A percentile compares a stretch with the other conserved stretches of the same genome.
Evolutionary conservation across 352 stramenopile species (phyloP).

Genomic region (Pythium aquatile): DNA sequence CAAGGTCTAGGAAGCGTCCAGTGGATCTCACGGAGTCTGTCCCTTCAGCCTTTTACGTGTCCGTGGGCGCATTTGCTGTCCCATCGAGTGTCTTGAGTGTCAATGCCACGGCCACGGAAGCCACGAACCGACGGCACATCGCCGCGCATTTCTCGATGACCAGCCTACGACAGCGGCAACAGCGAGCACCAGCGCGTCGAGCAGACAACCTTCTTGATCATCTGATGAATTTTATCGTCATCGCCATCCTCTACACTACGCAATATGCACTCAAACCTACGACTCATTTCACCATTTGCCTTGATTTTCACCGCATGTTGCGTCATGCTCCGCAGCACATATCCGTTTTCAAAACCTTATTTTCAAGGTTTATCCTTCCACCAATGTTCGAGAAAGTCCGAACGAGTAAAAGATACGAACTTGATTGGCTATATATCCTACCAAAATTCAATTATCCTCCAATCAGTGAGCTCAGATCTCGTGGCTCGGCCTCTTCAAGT

Average conservation of each 20-base stretch:
- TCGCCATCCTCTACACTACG: constrained; percentile 11
- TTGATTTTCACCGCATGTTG: neutral
- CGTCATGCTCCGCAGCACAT: neutral
- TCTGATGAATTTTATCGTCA: constrained; percentile 12
- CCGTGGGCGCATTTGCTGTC: constrained; percentile 10
- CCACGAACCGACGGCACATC: constrained; percentile 7
- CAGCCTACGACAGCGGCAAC: neutral
- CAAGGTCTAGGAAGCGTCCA: constrained; percentile 18
- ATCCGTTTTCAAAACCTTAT: constrained; percentile 7
- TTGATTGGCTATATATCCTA: constrained; percentile 13
- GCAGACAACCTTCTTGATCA: constrained; percentile 7
- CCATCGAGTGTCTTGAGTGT: neutral
- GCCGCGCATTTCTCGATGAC: constrained; percentile 9
- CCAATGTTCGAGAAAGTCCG: constrained; percentile 19
- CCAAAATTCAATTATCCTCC: constrained; percentile 5
- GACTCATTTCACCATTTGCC: constrained; percentile 4
- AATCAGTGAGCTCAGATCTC: constrained; percentile 16
- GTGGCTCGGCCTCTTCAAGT: constrained; percentile 23
- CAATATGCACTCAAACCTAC: neutral
- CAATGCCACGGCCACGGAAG: neutral
- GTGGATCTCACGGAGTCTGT: constrained; percentile 13
- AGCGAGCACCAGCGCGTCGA: constrained; percentile 9
- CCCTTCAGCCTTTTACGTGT: constrained; percentile 22
- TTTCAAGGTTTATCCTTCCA: constrained; percentile 1
- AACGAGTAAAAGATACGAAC: neutral